Conservation (phyloP, 176 grass and related monocot species). For the Calamus simplicifolius region DNA sequence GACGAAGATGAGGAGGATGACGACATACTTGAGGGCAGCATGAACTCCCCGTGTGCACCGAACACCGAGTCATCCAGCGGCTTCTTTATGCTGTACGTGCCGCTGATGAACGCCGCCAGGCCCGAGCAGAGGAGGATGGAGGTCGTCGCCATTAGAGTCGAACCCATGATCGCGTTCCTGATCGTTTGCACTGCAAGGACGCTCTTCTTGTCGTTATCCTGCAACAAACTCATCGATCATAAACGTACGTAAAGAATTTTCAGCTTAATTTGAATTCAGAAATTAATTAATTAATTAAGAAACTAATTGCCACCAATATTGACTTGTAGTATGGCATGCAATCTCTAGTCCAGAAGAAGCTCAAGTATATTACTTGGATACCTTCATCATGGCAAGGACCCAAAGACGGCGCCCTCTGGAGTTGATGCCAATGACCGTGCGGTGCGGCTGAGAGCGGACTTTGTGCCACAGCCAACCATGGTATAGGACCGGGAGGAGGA, state of each 20-base stretch:
- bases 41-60: constrained; percentile 54
- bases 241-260: too few relatives aligned
- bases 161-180: constrained; percentile 76
- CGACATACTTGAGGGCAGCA: constrained; percentile 53
- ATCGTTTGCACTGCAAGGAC: constrained; percentile 67
- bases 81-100: constrained; percentile 82
- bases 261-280: too few relatives aligned
- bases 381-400: neutral
- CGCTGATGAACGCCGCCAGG: constrained; percentile 68
- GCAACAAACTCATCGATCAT: neutral
- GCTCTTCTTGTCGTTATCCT: constrained; percentile 71
- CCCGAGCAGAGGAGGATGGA: constrained; percentile 61
- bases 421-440: constrained; percentile 20
- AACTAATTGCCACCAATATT: too few relatives aligned
- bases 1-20: constrained; percentile 53
- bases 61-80: constrained; percentile 52
- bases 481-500: constrained; percentile 24
- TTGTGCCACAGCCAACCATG: constrained; percentile 28
- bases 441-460: constrained; percentile 7
- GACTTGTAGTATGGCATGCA: too few relatives aligned
- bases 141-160: constrained; percentile 60
- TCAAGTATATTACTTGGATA: too few relatives aligned
- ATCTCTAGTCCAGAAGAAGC: too few relatives aligned
- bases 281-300: too few relatives aligned
- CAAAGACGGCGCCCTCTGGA: constrained; percentile 31